These are phyloP conservation scores for Sparassis latifolia DNA, from an alignment of 1,284 basidiomycete species.

Conservation along the genomic window DNA sequence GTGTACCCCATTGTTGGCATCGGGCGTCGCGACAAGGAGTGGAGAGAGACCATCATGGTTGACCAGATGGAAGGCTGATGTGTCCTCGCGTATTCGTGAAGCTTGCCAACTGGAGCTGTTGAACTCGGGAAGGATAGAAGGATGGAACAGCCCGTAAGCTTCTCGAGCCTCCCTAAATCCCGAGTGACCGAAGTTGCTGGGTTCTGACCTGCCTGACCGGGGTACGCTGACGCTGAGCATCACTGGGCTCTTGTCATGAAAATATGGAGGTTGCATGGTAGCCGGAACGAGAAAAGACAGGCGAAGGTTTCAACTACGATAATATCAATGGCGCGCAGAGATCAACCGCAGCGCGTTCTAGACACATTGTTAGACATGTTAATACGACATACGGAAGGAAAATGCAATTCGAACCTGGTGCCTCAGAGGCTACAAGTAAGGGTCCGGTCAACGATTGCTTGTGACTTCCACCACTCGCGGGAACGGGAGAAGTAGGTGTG, in stretches of 20 bases:
- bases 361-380: too few relatives aligned
- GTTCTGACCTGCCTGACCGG: background rate
- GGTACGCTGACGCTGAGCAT: background rate
- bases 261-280: constrained; percentile 2
- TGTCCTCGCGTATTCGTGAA: background rate
- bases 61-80: background rate
- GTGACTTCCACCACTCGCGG: too few relatives aligned
- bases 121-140: constrained; percentile 1
- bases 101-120: constrained; percentile 5
- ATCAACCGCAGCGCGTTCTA: too few relatives aligned
- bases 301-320: background rate
- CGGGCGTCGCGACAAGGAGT: background rate
- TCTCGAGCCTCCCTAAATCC: background rate
- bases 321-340: too few relatives aligned
- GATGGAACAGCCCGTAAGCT: background rate
- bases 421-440: too few relatives aligned
- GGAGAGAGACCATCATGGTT: constrained; percentile 3
- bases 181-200: background rate
- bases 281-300: constrained; percentile 3
- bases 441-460: too few relatives aligned
- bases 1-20: background rate
- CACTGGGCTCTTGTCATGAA: background rate
- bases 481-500: too few relatives aligned
- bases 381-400: too few relatives aligned
- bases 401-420: too few relatives aligned